phyloP scores from a whole-genome alignment of 805 yeast genomes.

The Nakazawaea anatomiae region DNA sequence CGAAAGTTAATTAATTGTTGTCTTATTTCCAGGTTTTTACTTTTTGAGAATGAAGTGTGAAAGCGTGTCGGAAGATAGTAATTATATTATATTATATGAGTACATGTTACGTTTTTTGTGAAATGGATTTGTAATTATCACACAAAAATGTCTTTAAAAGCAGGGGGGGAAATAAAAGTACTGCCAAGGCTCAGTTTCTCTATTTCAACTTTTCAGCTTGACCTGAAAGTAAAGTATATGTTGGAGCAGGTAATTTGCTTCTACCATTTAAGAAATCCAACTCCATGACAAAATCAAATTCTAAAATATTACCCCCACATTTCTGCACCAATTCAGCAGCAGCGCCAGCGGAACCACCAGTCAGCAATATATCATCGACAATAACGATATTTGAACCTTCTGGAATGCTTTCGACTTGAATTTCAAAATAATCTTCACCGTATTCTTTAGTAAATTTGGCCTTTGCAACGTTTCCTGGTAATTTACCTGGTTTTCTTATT shows the following conservation, averaged over 20 bases:
- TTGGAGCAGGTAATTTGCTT: slow-evolving; percentile 77
- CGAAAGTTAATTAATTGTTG: no score
- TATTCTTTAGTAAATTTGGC: slow-evolving; percentile 87
- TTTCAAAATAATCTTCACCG: slow-evolving; percentile 84
- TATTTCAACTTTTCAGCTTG: slow-evolving; percentile 50
- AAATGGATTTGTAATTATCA: no score
- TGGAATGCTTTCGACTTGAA: slow-evolving; percentile 78
- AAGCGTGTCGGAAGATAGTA: not conserved
- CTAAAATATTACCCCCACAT: slow-evolving; percentile 67
- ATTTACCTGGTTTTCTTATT: slow-evolving; percentile 90
- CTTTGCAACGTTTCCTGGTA: slow-evolving; percentile 76
- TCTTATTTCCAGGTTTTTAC: no score
- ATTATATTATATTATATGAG: not conserved
- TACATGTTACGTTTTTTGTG: not conserved
- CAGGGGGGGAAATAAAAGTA: no score
- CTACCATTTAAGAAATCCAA: slow-evolving; percentile 93
- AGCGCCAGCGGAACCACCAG: slow-evolving; percentile 94
- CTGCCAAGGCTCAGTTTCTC: no score
- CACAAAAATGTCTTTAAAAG: no score
- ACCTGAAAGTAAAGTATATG: slow-evolving; percentile 83
- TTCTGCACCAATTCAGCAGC: slow-evolving; percentile 79
- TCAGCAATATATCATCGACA: slow-evolving; percentile 96
- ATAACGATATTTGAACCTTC: slow-evolving; percentile 76
- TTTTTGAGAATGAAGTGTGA: no score
- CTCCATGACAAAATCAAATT: slow-evolving; percentile 88